Base-by-base conservation (phyloP, 108 stramenopile genomes). In the Nitzschia putrida region DNA sequence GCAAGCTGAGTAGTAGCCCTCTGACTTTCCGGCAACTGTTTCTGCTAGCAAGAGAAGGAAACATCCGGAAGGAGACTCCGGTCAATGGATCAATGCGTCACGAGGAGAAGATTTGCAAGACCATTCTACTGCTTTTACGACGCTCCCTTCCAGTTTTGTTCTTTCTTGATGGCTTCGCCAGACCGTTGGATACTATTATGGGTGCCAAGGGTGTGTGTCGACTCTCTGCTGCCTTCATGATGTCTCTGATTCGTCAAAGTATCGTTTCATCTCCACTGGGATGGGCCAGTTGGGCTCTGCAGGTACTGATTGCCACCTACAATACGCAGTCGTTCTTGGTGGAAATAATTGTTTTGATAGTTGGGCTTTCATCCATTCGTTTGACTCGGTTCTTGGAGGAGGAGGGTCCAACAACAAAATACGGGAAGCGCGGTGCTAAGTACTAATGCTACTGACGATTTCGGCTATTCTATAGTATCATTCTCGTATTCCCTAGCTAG, bases 271-370 rank as follows among this genome's bases (percentile, higher is more conserved):
- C 70, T 40, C 70, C 77, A 12, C 60, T 78, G 21, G 77, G 65
- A 34, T 71, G 69, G 69, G 20, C 64, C 13, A 78, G 77, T 60
- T 78, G 77, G 69, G 69, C 77, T n/a, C 37, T 71, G 5, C 77
- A 78, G 59, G 52, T 78, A 20, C 58, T 78, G 45, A n/a, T 67
- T 13, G 77, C 66, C 11, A 71, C 65, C 26, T 71, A 71, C 44
- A 40, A 23, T 55, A 37, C 34, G 12, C 44, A 47, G 8, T 66
- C 42, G 12, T 12, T 22, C 1, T 16, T 71, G 40, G 54, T 71
- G 2, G 77, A 78, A 23, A 16, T 39, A 8, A 7, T 61, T 14
- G 53, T 78, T 56, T 22, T 68, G 38, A 10, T 67, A 6, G 24
- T 64, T 23, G 77, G 77, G 11, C 57, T 78, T 57, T 67, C 77